Conservation (phyloP, 1,139 yeast species). For the Kurtzmaniella quercitrusa region DNA sequence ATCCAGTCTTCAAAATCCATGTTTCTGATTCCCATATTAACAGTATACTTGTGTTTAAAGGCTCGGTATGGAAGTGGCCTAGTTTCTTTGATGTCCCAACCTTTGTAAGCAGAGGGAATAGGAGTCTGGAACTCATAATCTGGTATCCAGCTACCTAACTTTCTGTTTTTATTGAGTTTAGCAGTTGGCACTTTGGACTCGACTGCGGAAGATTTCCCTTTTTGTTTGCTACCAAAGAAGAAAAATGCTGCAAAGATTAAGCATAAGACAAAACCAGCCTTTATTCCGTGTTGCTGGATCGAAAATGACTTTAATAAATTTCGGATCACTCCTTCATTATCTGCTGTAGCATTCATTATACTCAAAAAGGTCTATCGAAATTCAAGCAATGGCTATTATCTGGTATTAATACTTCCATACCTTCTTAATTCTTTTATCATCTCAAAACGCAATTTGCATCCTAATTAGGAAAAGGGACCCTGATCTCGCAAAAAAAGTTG, state of each 20-base stretch:
- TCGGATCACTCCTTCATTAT: not conserved
- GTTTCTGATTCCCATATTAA: conserved; percentile 62
- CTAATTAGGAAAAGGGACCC: conserved; percentile 6
- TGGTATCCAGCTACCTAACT: conserved; percentile 48
- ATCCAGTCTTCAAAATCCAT: conserved; percentile 62
- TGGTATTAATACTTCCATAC: not conserved
- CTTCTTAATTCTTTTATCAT: not conserved
- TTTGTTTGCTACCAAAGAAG: not conserved
- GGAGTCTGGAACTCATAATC: conserved; percentile 46
- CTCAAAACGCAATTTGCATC: conserved; percentile 7
- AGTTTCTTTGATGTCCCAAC: conserved; percentile 50
- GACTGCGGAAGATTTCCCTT: not conserved
- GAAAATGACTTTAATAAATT: not conserved
- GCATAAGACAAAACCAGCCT: not conserved
- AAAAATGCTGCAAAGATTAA: not conserved
- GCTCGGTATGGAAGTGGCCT: conserved; percentile 60
- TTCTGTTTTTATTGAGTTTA: conserved; percentile 33
- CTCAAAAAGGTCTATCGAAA: too few species aligned
- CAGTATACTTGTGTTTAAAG: conserved; percentile 51
- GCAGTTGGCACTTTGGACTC: not conserved
- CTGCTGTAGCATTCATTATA: not conserved
- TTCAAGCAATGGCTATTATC: not conserved
- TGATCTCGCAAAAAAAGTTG: not conserved
- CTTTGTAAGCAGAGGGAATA: conserved; percentile 37
- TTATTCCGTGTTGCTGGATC: not conserved